These are phyloP conservation scores for Didymella keratinophila DNA, from an alignment of 2,329 filamentous ascomycete species.

Conservation along the genomic window DNA sequence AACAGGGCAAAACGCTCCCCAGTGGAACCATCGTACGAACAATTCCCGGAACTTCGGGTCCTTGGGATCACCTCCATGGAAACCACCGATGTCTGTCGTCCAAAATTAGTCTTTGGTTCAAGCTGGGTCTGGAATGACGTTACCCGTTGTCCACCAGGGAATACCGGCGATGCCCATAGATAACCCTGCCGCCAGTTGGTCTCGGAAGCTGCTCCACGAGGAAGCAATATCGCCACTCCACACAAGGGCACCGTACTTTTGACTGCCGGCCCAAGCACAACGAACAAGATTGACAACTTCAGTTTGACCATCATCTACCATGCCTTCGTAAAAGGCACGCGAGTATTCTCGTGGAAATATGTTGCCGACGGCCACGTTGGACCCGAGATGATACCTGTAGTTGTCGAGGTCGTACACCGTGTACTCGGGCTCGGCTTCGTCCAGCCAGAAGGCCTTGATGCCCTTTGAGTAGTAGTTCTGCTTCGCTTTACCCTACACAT, in stretches of 20 bases:
- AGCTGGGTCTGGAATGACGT: background rate
- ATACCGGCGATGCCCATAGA: constrained; percentile 70
- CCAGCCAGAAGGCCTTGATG: constrained; percentile 72
- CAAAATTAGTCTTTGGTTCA: constrained; percentile 63
- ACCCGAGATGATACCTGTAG: constrained; percentile 66
- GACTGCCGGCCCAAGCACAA: constrained; percentile 66
- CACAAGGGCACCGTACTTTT: constrained; percentile 70
- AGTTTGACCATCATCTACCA: constrained; percentile 60
- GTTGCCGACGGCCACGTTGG: constrained; percentile 66
- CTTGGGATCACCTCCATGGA: constrained; percentile 69
- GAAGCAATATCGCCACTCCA: constrained; percentile 74
- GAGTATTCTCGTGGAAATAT: constrained; percentile 68
- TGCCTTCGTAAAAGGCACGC: constrained; percentile 67
- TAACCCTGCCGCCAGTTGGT: constrained; percentile 69
- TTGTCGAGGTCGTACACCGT: constrained; percentile 71
- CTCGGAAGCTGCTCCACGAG: constrained; percentile 66
- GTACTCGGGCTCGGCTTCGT: constrained; percentile 74
- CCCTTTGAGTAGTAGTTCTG: constrained; percentile 69
- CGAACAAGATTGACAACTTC: constrained; percentile 67
- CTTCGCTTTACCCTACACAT: constrained; percentile 67
- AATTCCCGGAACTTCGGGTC: constrained; percentile 67
- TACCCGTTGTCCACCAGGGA: background rate
- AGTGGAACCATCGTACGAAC: constrained; percentile 74
- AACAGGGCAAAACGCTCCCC: constrained; percentile 72
- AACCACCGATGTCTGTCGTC: constrained; percentile 74